Conservation (phyloP, 768 basidiomycete species). For the Trametes maxima region DNA sequence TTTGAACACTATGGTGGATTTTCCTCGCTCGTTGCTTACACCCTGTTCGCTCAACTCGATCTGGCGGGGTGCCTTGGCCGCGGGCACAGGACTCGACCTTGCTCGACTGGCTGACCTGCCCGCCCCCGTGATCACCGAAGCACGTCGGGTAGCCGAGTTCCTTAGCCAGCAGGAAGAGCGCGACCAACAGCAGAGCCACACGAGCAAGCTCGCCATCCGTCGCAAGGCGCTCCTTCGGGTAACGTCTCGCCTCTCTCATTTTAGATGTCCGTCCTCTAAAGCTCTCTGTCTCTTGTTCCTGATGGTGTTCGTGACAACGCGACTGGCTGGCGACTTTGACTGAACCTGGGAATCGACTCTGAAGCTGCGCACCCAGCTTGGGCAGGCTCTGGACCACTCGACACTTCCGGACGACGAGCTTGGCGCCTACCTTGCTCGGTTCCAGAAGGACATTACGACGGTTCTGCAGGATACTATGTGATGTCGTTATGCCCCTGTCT, state of each 20-base stretch:
- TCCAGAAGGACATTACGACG: slow-evolving; percentile 71
- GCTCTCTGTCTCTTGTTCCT: not conserved
- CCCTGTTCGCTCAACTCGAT: not conserved
- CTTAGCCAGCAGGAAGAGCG: slow-evolving; percentile 61
- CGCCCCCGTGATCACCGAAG: slow-evolving; percentile 62
- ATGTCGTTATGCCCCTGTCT: not conserved
- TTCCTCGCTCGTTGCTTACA: not conserved
- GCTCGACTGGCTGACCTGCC: slow-evolving; percentile 90
- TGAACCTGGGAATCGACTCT: not conserved
- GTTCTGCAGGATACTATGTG: slow-evolving; percentile 46
- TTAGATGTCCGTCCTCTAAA: not conserved
- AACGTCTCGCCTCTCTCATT: slow-evolving; percentile 17
- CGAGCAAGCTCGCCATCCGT: slow-evolving; percentile 56
- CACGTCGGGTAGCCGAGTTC: slow-evolving; percentile 57
- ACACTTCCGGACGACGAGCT: slow-evolving; percentile 74
- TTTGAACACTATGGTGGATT: slow-evolving; percentile 72
- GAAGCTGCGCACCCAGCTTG: slow-evolving; percentile 74
- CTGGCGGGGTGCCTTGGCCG: not conserved
- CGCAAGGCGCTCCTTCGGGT: slow-evolving; percentile 74
- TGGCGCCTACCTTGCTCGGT: slow-evolving; percentile 59
- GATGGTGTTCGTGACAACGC: not conserved
- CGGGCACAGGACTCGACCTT: slow-evolving; percentile 76
- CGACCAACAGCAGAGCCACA: slow-evolving; percentile 63
- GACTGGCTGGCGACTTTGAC: not conserved
- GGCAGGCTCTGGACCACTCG: slow-evolving; percentile 72